These are phyloP conservation scores for Azolla pinnata DNA, from an alignment of 75 land plant species.

Conservation along the genomic window DNA sequence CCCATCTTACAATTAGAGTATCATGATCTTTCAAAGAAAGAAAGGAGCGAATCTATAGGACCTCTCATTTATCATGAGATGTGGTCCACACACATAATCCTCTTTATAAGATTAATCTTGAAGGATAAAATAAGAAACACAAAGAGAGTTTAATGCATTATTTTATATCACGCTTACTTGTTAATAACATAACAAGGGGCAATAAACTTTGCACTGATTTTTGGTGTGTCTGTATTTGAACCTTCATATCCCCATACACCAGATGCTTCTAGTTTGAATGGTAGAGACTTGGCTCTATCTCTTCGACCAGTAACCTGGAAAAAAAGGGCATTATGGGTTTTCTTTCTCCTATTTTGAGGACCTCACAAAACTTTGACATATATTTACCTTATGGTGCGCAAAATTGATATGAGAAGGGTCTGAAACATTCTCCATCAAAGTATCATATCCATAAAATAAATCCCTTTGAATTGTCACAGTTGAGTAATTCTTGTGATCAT, in stretches of 20 bases:
- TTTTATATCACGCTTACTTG: constrained; percentile 41
- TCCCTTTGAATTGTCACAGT: constrained; percentile 93
- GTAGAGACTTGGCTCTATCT: constrained; percentile 86
- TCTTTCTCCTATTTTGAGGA: neutral
- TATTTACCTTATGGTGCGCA: constrained; percentile 91
- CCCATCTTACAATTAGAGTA: too few relatives aligned
- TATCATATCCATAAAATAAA: constrained; percentile 93
- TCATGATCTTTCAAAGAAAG: too few relatives aligned
- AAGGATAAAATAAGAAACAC: too few relatives aligned
- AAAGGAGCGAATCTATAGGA: too few relatives aligned
- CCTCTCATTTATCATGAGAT: too few relatives aligned
- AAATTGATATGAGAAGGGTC: constrained; percentile 99
- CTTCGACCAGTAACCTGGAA: constrained; percentile 86
- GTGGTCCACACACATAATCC: too few relatives aligned
- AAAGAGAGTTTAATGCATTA: neutral
- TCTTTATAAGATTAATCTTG: too few relatives aligned
- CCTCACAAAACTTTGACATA: neutral
- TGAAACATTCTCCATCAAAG: constrained; percentile 97
- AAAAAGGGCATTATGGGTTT: neutral
- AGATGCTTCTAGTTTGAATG: constrained; percentile 70
- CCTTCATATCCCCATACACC: constrained; percentile 89
- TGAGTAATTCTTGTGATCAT: constrained; percentile 66
- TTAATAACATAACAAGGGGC: constrained; percentile 88
- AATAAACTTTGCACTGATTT: constrained; percentile 63
- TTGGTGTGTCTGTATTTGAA: constrained; percentile 67